These are phyloP conservation scores for Orobanche coerulescens DNA, from an alignment of 257 asterid genomes.

Conservation along the genomic window DNA sequence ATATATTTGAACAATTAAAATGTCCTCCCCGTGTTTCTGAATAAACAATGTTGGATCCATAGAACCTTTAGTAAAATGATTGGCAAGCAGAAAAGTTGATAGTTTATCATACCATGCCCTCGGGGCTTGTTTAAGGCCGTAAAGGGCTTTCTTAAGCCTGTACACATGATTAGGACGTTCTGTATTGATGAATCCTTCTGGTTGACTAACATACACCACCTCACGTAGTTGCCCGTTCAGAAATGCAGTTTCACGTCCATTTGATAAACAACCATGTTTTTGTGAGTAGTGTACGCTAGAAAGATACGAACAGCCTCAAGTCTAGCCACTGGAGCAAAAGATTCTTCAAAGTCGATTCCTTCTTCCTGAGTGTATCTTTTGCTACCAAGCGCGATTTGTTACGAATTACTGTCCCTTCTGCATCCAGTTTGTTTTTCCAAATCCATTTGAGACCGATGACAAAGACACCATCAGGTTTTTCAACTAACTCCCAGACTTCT, in stretches of 20 bases:
- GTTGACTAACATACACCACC: neutral
- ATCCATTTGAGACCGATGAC: too few relatives aligned
- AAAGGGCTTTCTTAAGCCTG: neutral
- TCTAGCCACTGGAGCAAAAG: neutral
- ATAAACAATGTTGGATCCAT: too few relatives aligned
- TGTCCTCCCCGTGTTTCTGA: too few relatives aligned
- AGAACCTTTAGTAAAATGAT: too few relatives aligned
- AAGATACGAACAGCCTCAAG: neutral
- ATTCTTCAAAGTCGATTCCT: neutral
- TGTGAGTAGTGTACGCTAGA: neutral
- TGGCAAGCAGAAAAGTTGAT: too few relatives aligned
- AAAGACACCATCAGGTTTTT: too few relatives aligned
- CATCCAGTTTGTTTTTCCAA: too few relatives aligned
- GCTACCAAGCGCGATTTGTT: neutral
- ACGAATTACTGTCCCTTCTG: too few relatives aligned
- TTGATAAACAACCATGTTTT: neutral
- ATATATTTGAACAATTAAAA: too few relatives aligned
- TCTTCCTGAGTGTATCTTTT: neutral
- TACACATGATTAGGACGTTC: neutral
- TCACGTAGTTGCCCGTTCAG: neutral
- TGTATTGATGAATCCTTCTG: neutral
- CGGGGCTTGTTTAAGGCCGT: neutral
- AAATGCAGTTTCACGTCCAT: neutral
- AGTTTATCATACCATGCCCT: neutral
- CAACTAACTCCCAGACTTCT: too few relatives aligned